A percentile compares a stretch with the other conserved stretches of the same genome.
phyloP scores from a whole-genome alignment of 257 asterid species.

The Solanum bulbocastanum region DNA sequence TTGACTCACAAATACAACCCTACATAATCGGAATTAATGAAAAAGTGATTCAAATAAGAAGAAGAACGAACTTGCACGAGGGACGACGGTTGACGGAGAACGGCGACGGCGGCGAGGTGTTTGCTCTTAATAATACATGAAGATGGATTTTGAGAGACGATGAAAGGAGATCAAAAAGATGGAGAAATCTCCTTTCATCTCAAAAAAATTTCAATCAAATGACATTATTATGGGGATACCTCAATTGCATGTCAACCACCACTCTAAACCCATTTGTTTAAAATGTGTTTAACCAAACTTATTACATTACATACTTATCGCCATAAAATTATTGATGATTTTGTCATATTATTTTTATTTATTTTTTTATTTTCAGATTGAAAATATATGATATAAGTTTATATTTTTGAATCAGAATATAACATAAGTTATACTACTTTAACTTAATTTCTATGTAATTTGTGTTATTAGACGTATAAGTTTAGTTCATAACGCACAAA shows the following conservation, averaged over 20 bases:
- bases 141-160: background rate
- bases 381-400: background rate
- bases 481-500: background rate
- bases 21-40: background rate
- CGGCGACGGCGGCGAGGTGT: background rate
- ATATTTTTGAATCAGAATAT: no score
- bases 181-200: background rate
- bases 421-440: background rate
- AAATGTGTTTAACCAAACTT: background rate
- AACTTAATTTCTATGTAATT: no score
- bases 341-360: no score
- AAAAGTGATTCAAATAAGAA: background rate
- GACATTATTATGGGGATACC: background rate
- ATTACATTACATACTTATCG: background rate
- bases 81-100: background rate
- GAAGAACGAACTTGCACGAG: background rate
- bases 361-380: fast-evolving
- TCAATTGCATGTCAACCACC: background rate
- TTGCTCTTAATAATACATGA: background rate
- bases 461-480: background rate
- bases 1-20: background rate
- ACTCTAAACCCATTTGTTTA: background rate
- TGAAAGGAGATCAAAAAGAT: background rate
- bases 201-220: background rate
- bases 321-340: background rate